Evolutionary conservation across 768 basidiomycete species (phyloP).

Genomic region (Pleurotus cornucopiae): DNA sequence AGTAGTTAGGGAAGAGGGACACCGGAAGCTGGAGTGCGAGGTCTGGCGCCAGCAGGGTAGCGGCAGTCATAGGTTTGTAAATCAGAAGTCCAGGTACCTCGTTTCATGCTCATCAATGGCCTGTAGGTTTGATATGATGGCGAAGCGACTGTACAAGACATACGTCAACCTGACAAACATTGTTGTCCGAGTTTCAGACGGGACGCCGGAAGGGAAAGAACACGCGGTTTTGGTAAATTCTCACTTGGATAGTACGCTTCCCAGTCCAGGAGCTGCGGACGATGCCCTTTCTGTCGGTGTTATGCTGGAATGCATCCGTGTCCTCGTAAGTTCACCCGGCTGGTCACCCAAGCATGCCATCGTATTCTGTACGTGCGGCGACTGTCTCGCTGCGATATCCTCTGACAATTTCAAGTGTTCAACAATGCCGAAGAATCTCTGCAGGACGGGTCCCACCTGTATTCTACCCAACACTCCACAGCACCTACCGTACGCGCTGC

Average conservation of each 20-base stretch:
- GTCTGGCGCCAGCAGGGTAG: conserved; percentile 88
- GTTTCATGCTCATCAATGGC: neutral
- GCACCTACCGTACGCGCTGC: conserved; percentile 78
- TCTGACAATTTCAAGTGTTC: conserved; percentile 57
- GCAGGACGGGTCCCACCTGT: conserved; percentile 93
- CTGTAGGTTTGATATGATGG: conserved; percentile 88
- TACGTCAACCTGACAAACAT: conserved; percentile 89
- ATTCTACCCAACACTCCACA: conserved; percentile 82
- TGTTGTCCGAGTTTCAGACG: conserved; percentile 80
- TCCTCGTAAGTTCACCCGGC: conserved; percentile 60
- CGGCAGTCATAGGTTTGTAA: conserved; percentile 77
- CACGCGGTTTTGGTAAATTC: conserved; percentile 86
- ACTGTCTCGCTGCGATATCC: neutral
- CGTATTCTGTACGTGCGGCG: conserved; percentile 64
- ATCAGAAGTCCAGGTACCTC: neutral
- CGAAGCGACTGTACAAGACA: conserved; percentile 75
- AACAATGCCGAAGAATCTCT: conserved; percentile 94
- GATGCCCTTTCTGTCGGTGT: conserved; percentile 86
- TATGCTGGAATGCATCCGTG: conserved; percentile 87
- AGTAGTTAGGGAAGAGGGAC: conserved; percentile 36
- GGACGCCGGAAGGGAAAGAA: conserved; percentile 64
- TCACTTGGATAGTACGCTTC: conserved; percentile 87
- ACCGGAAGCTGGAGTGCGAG: conserved; percentile 78
- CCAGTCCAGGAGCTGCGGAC: conserved; percentile 85
- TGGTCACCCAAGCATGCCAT: conserved; percentile 76